A percentile compares a stretch with the other conserved stretches of the same genome.
These are phyloP conservation scores for Lasiodiplodia sp. DNA, from an alignment of 2,329 filamentous ascomycete species.

Conservation along the genomic window DNA sequence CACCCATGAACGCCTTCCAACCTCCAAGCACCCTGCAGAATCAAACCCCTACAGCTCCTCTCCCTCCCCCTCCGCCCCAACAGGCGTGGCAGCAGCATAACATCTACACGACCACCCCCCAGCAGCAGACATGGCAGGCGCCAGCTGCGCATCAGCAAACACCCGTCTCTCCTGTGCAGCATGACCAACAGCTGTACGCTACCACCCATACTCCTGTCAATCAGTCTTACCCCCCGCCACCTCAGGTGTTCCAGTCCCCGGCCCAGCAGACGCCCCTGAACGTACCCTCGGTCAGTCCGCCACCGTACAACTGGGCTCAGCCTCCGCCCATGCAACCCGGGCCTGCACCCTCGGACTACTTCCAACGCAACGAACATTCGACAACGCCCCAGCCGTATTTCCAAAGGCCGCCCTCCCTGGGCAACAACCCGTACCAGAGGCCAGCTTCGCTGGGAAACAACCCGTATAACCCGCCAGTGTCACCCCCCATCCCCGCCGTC, in stretches of 20 bases:
- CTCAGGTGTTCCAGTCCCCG: neutral
- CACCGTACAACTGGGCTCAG: neutral
- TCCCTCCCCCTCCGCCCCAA: neutral
- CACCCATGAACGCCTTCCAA: neutral
- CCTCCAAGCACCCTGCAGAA: neutral
- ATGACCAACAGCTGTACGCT: neutral
- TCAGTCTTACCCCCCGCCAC: neutral
- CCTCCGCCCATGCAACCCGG: neutral
- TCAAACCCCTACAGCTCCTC: neutral
- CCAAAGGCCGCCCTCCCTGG: neutral
- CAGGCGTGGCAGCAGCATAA: neutral
- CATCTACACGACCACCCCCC: neutral
- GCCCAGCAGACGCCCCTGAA: neutral
- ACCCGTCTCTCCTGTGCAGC: neutral
- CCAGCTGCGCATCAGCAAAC: neutral
- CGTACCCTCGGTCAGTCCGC: slow-evolving; percentile 12
- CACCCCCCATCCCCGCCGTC: neutral
- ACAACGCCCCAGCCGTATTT: neutral
- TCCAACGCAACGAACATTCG: neutral
- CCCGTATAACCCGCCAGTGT: slow-evolving; percentile 9
- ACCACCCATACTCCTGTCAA: neutral
- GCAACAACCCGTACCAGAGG: neutral
- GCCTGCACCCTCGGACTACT: neutral
- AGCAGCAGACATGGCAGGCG: neutral
- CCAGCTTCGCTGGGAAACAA: neutral